phyloP scores from a whole-genome alignment of 805 yeast genomes.

The Yamadazyma sp. region DNA sequence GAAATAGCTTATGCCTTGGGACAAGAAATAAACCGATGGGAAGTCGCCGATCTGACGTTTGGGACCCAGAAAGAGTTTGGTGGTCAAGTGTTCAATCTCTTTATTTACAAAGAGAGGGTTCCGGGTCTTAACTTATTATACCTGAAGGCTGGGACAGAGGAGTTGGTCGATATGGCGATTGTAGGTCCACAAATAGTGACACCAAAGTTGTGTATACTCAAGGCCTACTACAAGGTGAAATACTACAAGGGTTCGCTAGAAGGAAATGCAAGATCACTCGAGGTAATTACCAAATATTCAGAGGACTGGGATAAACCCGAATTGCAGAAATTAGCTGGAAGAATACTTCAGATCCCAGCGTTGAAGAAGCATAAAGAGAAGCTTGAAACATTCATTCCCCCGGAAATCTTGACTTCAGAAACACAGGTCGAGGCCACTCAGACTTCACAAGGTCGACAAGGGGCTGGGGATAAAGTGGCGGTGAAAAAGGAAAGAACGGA shows the following conservation, averaged over 20 bases:
- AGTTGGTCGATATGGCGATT: not conserved
- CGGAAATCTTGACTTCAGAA: too few relatives aligned
- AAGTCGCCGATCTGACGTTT: constrained; percentile 1
- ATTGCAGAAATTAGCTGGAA: not conserved
- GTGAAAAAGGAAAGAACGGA: too few relatives aligned
- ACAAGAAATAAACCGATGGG: constrained; percentile 1
- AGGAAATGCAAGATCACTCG: constrained; percentile 6
- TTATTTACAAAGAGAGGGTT: not conserved
- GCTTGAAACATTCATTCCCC: not conserved
- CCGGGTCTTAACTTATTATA: not conserved
- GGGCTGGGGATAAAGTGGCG: too few relatives aligned
- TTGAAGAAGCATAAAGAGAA: not conserved
- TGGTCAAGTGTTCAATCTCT: constrained; percentile 2
- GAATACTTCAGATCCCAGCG: not conserved
- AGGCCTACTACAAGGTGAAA: constrained; percentile 1
- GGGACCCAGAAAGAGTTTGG: not conserved
- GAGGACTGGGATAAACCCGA: constrained; percentile 3
- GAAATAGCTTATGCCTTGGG: not conserved
- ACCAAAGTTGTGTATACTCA: constrained; percentile 2
- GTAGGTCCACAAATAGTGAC: not conserved
- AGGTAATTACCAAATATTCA: constrained; percentile 5
- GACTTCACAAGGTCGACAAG: too few relatives aligned
- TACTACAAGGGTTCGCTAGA: constrained; percentile 5
- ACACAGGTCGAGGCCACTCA: too few relatives aligned
- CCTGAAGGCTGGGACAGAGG: not conserved